phyloP scores from a whole-genome alignment of 805 yeast species.

The Saccharomycopsis sp. region DNA sequence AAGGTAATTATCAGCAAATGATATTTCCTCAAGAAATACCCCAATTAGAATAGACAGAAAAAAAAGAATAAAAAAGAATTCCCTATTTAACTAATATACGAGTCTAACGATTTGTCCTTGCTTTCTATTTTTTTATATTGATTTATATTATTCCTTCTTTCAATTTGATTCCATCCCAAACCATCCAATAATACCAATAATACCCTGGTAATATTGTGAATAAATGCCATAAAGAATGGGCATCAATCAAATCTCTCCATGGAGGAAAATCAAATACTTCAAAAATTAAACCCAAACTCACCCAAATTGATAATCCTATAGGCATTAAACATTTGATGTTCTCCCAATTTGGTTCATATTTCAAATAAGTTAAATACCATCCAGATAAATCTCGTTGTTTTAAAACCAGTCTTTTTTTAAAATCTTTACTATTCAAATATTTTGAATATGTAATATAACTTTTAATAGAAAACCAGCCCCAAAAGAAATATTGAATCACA shows the following conservation, averaged over 20 bases:
- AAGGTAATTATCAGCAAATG: too few species aligned
- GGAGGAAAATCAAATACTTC: conserved; percentile 90
- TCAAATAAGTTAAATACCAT: conserved; percentile 10
- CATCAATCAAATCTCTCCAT: conserved; percentile 63
- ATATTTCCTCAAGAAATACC: too few species aligned
- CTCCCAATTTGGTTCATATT: conserved; percentile 20
- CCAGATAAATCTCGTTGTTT: conserved; percentile 8
- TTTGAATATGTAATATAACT: conserved; percentile 25
- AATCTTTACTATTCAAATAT: conserved; percentile 18
- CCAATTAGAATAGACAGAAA: too few species aligned
- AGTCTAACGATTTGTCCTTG: too few species aligned
- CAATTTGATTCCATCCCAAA: conserved; percentile 19
- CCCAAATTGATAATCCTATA: conserved; percentile 41
- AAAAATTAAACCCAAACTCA: conserved; percentile 75
- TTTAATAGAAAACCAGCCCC: conserved; percentile 35
- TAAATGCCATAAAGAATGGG: conserved; percentile 92
- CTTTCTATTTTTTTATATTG: too few species aligned
- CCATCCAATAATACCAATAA: conserved; percentile 22
- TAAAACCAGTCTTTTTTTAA: conserved; percentile 15
- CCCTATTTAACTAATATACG: too few species aligned
- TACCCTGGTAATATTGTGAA: conserved; percentile 68
- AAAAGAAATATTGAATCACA: conserved; percentile 56
- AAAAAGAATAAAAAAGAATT: too few species aligned
- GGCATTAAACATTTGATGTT: conserved; percentile 20
- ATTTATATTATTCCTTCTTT: conserved; percentile 13